phyloP scores from a whole-genome alignment of 306 rosid species.

The Cercis canadensis region DNA sequence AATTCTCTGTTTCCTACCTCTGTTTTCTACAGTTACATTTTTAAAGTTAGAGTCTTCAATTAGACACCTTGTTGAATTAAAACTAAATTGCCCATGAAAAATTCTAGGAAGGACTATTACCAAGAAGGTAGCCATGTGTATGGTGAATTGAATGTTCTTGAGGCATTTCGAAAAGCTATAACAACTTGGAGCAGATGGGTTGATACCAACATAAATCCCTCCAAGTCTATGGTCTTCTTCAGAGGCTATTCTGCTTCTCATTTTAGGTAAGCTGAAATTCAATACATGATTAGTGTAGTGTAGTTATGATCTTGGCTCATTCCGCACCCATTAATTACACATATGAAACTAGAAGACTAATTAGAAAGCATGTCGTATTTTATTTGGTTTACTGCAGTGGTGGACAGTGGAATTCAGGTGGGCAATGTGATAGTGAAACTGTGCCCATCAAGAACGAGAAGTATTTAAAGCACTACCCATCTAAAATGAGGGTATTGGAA shows the following conservation, averaged over 20 bases:
- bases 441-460: constrained; percentile 76
- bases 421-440: constrained; percentile 79
- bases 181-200: constrained; percentile 97
- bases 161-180: constrained; percentile 91
- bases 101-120: constrained; percentile 86
- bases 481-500: constrained; percentile 81
- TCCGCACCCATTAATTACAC: background rate
- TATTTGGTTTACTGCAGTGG: constrained; percentile 63
- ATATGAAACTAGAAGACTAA: constrained; percentile 14
- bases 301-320: constrained; percentile 1
- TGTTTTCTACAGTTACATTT: no score
- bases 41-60: no score
- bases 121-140: constrained; percentile 97
- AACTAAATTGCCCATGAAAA: constrained; percentile 24
- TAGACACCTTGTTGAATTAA: background rate
- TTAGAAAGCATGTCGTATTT: constrained; percentile 18
- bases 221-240: constrained; percentile 73
- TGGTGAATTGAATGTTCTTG: constrained; percentile 76
- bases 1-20: background rate
- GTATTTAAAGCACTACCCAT: constrained; percentile 66
- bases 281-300: background rate
- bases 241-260: constrained; percentile 96
- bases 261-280: constrained; percentile 67
- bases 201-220: constrained; percentile 72
- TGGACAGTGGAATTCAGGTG: constrained; percentile 98